These are phyloP conservation scores for Ogataea zsoltii DNA, from an alignment of 805 yeast genomes.

Conservation along the genomic window DNA sequence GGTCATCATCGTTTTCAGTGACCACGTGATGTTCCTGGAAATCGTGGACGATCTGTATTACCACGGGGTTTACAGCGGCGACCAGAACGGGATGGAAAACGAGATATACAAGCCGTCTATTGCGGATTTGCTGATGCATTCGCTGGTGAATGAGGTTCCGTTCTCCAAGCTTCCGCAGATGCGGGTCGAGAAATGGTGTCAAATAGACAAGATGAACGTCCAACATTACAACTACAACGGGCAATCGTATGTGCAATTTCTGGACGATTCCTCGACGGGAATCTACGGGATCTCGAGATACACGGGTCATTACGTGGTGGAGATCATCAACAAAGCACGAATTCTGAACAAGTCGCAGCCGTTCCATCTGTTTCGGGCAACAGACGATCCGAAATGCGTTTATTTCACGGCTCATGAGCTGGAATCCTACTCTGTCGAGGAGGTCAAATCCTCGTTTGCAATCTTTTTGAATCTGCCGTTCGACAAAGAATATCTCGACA, in stretches of 20 bases:
- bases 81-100: constrained; percentile 2
- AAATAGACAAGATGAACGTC: constrained; percentile 55
- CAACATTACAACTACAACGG: constrained; percentile 41
- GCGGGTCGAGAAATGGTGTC: constrained; percentile 67
- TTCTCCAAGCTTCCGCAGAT: constrained; percentile 65
- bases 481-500: constrained; percentile 37
- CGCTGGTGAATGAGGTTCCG: constrained; percentile 82
- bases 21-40: constrained; percentile 65
- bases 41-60: constrained; percentile 48
- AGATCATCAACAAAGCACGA: constrained; percentile 64
- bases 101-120: constrained; percentile 53
- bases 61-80: constrained; percentile 16
- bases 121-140: constrained; percentile 86
- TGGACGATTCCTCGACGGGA: constrained; percentile 25
- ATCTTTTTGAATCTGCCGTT: constrained; percentile 62
- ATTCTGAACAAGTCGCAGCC: constrained; percentile 78
- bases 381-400: constrained; percentile 31
- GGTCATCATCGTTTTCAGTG: constrained; percentile 78
- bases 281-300: constrained; percentile 27
- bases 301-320: constrained; percentile 46
- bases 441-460: constrained; percentile 60
- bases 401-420: constrained; percentile 74
- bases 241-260: constrained; percentile 29
- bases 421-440: constrained; percentile 51
- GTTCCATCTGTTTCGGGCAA: constrained; percentile 74